Evolutionary conservation across 805 yeast species (phyloP), one percentile per base, ranked within the genome.

Genomic region (Zygosaccharomyces kombuchaensis): DNA sequence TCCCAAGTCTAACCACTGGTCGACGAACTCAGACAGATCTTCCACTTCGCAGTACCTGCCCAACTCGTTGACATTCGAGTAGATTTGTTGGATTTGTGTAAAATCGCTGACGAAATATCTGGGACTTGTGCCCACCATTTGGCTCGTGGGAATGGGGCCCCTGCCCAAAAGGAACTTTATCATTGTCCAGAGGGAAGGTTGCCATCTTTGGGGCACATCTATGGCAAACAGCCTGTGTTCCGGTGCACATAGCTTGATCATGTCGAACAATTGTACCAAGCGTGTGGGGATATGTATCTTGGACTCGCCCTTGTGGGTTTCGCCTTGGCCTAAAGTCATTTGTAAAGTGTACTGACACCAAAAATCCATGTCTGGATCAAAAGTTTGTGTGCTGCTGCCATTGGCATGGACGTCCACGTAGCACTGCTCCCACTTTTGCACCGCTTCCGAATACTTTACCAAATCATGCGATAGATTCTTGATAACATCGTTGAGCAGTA

Each of bases 401-500:
- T 36, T 34, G 1, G 44, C 23, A 21, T 50, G 36, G 14, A 47
- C 31, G n/a, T 54, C 55, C 13, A 60, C 35, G 31, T 41, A 58
- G 6, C 61, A 48, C 48, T 63, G 68, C 44, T 56, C 52, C 66
- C 66, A 61, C 19, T 17, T 29, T 1, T 47, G 37, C 2, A 17
- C 17, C 4, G 25, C 19, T 9, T 42, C 22, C 4, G 50, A 47
- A 31, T 40, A 57, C 30, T 41, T 43, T 1, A 63, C 61, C 16
- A 58, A 32, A 49, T 63, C 68, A 39, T 61, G 63, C 0, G 65
- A 42, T 2, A 56, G 44, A 36, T 59, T 50, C 40, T 53, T 51
- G 1, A 62, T 31, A 9, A 63, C 47, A 49, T 63, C 68, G 44
- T 63, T 57, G 10, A 60, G 42, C 54, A 63, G 51, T 9, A 61